Percentiles rank a stretch among this genome's conserved stretches.
Conservation (phyloP, 2,329 filamentous ascomycete species). For the Arthrobotrys megalospora region DNA sequence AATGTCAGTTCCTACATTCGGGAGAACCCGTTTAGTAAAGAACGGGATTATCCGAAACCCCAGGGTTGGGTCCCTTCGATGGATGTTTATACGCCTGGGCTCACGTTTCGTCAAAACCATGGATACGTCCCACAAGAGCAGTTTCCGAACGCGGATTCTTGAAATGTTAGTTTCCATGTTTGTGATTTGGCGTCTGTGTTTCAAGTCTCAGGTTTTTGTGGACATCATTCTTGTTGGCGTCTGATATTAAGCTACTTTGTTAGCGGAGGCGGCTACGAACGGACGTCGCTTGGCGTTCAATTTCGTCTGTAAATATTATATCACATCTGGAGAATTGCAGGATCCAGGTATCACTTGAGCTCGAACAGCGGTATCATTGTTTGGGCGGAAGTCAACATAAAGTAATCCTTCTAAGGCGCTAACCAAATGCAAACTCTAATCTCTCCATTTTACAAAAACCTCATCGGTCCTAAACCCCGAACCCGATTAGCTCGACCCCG, state of each 20-base stretch:
- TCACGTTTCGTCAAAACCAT: background rate
- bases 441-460: conserved; percentile 84
- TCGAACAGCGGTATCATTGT: background rate
- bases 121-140: background rate
- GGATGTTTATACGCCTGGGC: conserved; percentile 5
- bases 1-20: conserved; percentile 68
- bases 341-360: background rate
- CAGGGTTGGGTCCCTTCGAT: conserved; percentile 20
- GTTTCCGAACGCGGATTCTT: background rate
- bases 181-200: background rate
- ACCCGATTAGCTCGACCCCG: background rate
- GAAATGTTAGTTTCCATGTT: background rate
- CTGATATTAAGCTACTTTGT: background rate
- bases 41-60: conserved; percentile 23
- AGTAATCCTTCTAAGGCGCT: background rate
- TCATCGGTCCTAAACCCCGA: conserved; percentile 77
- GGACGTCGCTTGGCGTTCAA: background rate
- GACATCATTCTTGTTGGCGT: background rate
- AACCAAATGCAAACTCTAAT: conserved; percentile 66
- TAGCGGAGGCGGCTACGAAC: background rate
- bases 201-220: background rate
- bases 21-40: conserved; percentile 34
- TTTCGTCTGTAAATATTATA: conserved; percentile 7
- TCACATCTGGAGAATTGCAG: background rate
- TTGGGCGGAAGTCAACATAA: background rate